These are phyloP conservation scores for Polygonum maritimum DNA, from an alignment of 148 eudicot species.

Conservation along the genomic window DNA sequence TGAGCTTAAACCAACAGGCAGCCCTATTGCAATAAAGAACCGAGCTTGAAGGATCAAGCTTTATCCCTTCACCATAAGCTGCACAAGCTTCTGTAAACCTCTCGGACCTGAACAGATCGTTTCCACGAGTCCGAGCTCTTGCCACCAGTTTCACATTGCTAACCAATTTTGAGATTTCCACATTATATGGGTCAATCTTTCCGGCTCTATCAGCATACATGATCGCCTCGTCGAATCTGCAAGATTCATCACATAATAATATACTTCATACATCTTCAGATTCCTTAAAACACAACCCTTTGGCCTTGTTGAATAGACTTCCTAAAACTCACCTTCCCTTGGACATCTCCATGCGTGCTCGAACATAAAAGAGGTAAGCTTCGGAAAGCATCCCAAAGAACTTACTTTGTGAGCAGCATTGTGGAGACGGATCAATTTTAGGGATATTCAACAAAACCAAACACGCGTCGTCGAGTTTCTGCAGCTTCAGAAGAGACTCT, in stretches of 20 bases:
- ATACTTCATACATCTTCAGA: conserved; percentile 30
- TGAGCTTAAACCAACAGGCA: conserved; percentile 89
- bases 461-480: conserved; percentile 58
- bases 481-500: conserved; percentile 79
- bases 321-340: conserved; percentile 67
- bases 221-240: conserved; percentile 87
- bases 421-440: conserved; percentile 32
- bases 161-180: conserved; percentile 45
- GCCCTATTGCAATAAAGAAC: conserved; percentile 91
- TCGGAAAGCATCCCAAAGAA: conserved; percentile 81
- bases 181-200: conserved; percentile 45
- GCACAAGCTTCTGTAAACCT: conserved; percentile 83
- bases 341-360: conserved; percentile 80
- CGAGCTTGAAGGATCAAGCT: conserved; percentile 60
- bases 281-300: conserved; percentile 11
- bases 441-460: conserved; percentile 32
- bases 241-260: conserved; percentile 17
- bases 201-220: conserved; percentile 55
- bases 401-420: conserved; percentile 38
- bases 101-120: conserved; percentile 74
- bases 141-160: conserved; percentile 55
- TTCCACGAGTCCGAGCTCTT: conserved; percentile 82
- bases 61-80: conserved; percentile 90
- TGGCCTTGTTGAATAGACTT: not conserved
- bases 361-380: conserved; percentile 66